Evolutionary conservation across 768 basidiomycete genomes (phyloP).

Genomic region (Termitomyces sp.): DNA sequence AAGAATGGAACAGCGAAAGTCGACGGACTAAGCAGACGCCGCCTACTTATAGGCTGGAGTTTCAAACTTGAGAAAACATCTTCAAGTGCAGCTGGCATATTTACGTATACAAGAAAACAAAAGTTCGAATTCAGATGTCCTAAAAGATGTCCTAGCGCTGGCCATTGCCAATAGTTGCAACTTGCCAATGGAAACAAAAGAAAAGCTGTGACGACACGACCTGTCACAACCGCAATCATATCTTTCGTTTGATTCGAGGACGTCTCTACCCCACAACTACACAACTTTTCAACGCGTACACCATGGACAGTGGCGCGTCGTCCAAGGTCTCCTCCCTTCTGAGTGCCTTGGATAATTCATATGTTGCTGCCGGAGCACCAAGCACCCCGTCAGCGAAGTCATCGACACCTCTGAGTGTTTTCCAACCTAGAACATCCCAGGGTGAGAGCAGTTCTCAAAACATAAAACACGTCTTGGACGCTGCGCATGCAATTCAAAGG

Average conservation of each 20-base stretch:
- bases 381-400: constrained; percentile 6
- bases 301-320: constrained; percentile 17
- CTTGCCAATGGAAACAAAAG: too few species aligned
- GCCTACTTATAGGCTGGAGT: too few species aligned
- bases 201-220: not conserved
- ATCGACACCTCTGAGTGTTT: not conserved
- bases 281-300: constrained; percentile 7
- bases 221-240: not conserved
- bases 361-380: constrained; percentile 8
- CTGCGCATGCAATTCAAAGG: constrained; percentile 1
- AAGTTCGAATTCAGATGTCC: too few species aligned
- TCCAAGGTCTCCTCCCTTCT: constrained; percentile 21
- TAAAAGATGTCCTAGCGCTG: too few species aligned
- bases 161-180: too few species aligned
- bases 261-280: too few species aligned
- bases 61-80: too few species aligned
- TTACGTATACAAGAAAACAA: too few species aligned
- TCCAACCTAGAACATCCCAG: not conserved
- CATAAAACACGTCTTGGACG: not conserved
- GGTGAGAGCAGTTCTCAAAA: not conserved
- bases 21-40: too few species aligned
- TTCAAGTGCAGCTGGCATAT: too few species aligned
- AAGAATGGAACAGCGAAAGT: too few species aligned
- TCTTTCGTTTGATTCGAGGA: too few species aligned
- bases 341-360: constrained; percentile 27